Evolutionary conservation across 768 basidiomycete genomes (phyloP), one percentile per base, ranked within the genome.

Genomic region (Cantharellus cinnabarinus): DNA sequence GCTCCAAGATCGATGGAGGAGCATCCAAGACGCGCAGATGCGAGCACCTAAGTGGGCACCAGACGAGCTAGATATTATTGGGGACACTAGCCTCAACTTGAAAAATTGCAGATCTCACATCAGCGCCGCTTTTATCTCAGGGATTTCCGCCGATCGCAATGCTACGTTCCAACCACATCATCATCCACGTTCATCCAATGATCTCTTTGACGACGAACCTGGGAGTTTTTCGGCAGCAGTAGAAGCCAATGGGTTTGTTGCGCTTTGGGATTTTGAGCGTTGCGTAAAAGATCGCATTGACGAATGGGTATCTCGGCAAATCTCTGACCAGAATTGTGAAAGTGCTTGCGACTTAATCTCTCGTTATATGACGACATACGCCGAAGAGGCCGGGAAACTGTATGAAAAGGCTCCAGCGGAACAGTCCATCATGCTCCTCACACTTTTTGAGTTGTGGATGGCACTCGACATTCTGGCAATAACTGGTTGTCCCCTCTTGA

Each of bases 361-460:
- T 35, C 41, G 7, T 14, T 41, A 7, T 41, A 50, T 50, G 7
- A 35, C 7, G 7, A 41, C 15, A 41, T 57, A 57, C 42, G 7
- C 14, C n/a, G 56, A 7, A 14, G 10, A 7, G 7, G 56, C 56
- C 7, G n/a, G n/a, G 14, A 42, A n/a, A 14, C 15, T 35, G 35
- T 58, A 58, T 37, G 20, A 56, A 5, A 2, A 50, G 2, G 60
- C 64, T 50, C 50, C 63, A n/a, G 65, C 63, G 53, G 42, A 62
- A n/a, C 50, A 63, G 3, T 71, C 70, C 5, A 58, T 72, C 2
- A 74, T 79, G 70, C 62, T 78, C 48, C 64, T 79, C 53, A 73
- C 73, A 3, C 60, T 73, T 39, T 64, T 77, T 35, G 72, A 77
- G 41, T 68, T 79, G 15, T 79, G 78, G 77, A 67, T 74, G 0